phyloP scores from a whole-genome alignment of 2,329 filamentous ascomycete species.

The Trichoderma sp. region DNA sequence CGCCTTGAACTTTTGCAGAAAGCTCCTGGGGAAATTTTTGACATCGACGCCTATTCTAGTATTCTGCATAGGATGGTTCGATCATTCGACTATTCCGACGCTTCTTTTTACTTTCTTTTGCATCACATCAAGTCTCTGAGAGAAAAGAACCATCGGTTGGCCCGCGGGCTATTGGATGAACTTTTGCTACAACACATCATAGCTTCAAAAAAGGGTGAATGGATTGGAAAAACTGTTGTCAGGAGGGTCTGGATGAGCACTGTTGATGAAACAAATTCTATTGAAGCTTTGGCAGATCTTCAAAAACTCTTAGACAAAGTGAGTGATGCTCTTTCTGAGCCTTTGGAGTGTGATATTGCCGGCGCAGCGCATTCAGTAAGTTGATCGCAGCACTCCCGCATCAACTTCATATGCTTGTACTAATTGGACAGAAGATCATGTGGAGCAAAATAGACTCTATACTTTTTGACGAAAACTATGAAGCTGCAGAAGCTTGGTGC shows the following conservation, averaged over 20 bases:
- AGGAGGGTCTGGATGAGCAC: constrained; percentile 65
- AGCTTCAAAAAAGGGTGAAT: constrained; percentile 47
- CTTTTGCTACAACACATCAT: constrained; percentile 60
- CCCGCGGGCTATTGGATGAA: constrained; percentile 55
- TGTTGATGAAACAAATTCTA: constrained; percentile 38
- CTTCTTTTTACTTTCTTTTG: constrained; percentile 63
- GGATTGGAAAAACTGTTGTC: constrained; percentile 68
- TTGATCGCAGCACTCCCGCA: neutral
- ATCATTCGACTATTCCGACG: constrained; percentile 56
- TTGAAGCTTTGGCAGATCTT: constrained; percentile 23
- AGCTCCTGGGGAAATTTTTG: constrained; percentile 45
- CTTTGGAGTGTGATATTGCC: constrained; percentile 59
- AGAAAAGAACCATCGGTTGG: constrained; percentile 48
- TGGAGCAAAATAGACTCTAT: constrained; percentile 74
- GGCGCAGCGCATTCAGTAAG: constrained; percentile 65
- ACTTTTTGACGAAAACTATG: constrained; percentile 51
- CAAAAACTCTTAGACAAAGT: constrained; percentile 35
- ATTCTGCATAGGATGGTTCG: constrained; percentile 62
- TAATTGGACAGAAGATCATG: constrained; percentile 55
- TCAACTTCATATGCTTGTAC: neutral
- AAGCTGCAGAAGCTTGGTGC: constrained; percentile 67
- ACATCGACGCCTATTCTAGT: constrained; percentile 46
- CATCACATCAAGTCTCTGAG: constrained; percentile 66
- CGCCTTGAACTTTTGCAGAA: constrained; percentile 63
- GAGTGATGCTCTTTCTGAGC: constrained; percentile 40